phyloP scores from a whole-genome alignment of 1,284 basidiomycete species.

The Entoloma clypeatum region DNA sequence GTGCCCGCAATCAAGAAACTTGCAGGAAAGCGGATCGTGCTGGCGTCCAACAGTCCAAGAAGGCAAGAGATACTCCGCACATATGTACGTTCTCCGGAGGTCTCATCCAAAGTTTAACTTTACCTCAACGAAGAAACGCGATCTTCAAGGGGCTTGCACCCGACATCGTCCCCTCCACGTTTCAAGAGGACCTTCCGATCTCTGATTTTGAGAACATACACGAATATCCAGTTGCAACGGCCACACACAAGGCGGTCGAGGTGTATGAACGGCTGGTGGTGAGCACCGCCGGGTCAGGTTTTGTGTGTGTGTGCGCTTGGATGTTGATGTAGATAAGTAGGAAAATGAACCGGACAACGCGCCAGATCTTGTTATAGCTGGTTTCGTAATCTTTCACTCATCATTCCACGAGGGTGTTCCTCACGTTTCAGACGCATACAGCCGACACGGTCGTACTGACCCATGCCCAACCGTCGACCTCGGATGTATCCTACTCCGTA shows the following conservation, averaged over 20 bases:
- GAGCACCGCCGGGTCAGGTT: conserved; percentile 22
- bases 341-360: conserved; percentile 72
- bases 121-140: not conserved
- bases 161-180: conserved; percentile 86
- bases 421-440: conserved; percentile 26
- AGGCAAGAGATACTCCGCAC: conserved; percentile 81
- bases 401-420: too few relatives aligned
- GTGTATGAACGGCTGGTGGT: conserved; percentile 88
- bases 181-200: conserved; percentile 78
- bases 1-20: conserved; percentile 73
- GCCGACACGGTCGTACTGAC: conserved; percentile 92
- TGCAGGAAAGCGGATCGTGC: conserved; percentile 68
- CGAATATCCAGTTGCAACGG: conserved; percentile 93
- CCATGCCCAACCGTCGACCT: conserved; percentile 59
- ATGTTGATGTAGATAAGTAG: conserved; percentile 41
- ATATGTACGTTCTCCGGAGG: conserved; percentile 65
- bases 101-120: not conserved
- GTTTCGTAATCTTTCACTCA: too few relatives aligned
- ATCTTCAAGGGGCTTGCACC: conserved; percentile 71
- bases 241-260: conserved; percentile 87
- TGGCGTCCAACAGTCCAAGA: conserved; percentile 85
- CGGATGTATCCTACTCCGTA: conserved; percentile 47
- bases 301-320: conserved; percentile 1
- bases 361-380: conserved; percentile 92
- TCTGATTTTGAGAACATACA: conserved; percentile 73